These are phyloP conservation scores for Penicillium sp. DNA, from an alignment of 2,329 filamentous ascomycete species.

Conservation along the genomic window DNA sequence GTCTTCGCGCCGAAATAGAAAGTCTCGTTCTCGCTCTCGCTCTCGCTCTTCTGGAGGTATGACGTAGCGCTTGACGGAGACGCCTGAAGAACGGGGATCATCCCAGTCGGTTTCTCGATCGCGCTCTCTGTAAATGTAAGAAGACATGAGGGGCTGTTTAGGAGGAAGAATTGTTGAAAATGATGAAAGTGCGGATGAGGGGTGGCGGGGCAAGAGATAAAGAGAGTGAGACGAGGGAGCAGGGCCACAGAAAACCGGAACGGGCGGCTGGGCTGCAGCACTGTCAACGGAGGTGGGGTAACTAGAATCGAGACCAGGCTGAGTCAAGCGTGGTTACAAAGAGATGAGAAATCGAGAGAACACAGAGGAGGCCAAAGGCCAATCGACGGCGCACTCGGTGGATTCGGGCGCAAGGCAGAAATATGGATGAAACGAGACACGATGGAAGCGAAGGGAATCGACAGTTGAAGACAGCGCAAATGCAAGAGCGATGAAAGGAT, in stretches of 20 bases:
- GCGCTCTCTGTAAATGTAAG: constrained; percentile 46
- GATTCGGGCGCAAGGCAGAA: constrained; percentile 6
- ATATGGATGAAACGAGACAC: background rate
- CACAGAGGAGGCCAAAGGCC: background rate
- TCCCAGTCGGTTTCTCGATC: constrained; percentile 49
- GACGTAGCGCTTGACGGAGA: constrained; percentile 63
- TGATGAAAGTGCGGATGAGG: constrained; percentile 8
- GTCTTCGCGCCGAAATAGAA: constrained; percentile 38
- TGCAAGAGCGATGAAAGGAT: constrained; percentile 10
- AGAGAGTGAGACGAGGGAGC: constrained; percentile 9
- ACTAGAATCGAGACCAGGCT: constrained; percentile 14
- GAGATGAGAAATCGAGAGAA: background rate
- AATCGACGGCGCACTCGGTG: constrained; percentile 1
- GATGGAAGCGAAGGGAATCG: background rate
- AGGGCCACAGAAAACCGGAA: background rate
- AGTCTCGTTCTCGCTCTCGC: constrained; percentile 34
- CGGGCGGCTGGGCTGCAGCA: background rate
- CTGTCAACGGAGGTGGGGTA: constrained; percentile 8
- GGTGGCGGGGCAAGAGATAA: constrained; percentile 10
- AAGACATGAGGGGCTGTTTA: constrained; percentile 30
- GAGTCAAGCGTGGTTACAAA: constrained; percentile 11
- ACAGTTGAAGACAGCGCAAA: background rate
- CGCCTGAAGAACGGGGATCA: constrained; percentile 45
- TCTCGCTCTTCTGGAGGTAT: constrained; percentile 46
- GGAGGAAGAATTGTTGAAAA: constrained; percentile 1